These are phyloP conservation scores for Diaporthe destruens DNA, from an alignment of 2,329 filamentous ascomycete genomes.

Conservation along the genomic window DNA sequence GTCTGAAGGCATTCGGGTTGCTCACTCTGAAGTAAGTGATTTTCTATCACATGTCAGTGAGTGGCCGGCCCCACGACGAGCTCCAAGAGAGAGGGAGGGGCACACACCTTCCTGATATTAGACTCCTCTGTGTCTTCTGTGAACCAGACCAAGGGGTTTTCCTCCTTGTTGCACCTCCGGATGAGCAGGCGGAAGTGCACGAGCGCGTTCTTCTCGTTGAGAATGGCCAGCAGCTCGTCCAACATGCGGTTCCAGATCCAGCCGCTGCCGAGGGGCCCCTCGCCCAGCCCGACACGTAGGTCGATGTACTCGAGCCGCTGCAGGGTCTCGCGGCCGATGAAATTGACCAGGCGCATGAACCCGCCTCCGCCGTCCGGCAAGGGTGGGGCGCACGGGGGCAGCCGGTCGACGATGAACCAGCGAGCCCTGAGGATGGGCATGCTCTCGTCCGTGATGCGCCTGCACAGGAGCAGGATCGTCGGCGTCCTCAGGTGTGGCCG, in stretches of 20 bases:
- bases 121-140: background rate
- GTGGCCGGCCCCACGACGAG: background rate
- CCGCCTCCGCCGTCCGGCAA: constrained; percentile 38
- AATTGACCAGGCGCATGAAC: constrained; percentile 46
- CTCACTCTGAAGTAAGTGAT: background rate
- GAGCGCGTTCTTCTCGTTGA: constrained; percentile 47
- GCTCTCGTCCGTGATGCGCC: constrained; percentile 51
- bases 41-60: constrained; percentile 23
- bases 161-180: constrained; percentile 45
- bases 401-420: constrained; percentile 51
- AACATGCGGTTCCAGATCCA: constrained; percentile 48
- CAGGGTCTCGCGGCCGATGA: constrained; percentile 50
- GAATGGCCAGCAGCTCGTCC: constrained; percentile 46
- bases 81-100: too few species aligned
- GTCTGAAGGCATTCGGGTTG: constrained; percentile 36
- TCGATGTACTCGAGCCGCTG: constrained; percentile 50
- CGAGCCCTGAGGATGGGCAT: constrained; percentile 46
- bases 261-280: constrained; percentile 46
- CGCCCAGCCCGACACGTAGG: constrained; percentile 50
- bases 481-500: constrained; percentile 46
- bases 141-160: background rate
- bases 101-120: constrained; percentile 23
- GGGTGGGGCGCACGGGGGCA: constrained; percentile 51
- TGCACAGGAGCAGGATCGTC: constrained; percentile 53
- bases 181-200: constrained; percentile 49